Conservation (phyloP, 2,329 filamentous ascomycete genomes). For the Aspergillus floridensis region DNA sequence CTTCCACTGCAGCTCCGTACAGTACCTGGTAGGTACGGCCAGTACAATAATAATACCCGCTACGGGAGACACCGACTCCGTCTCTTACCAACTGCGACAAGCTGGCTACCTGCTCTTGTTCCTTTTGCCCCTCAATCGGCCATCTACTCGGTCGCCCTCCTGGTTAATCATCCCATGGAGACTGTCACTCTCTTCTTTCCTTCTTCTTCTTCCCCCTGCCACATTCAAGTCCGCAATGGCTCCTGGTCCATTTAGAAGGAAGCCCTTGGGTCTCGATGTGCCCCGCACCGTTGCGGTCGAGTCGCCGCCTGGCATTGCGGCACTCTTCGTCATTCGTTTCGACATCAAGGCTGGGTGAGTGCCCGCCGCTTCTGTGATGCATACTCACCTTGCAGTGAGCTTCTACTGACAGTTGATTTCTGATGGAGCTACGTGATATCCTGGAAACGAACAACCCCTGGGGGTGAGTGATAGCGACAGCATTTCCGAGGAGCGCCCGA, state of each 20-base stretch:
- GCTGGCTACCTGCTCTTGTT: neutral
- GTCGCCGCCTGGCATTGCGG: constrained; percentile 58
- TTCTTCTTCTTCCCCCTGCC: neutral
- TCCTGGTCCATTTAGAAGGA: constrained; percentile 28
- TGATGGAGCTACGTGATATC: constrained; percentile 68
- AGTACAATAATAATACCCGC: too few species aligned
- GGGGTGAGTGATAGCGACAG: constrained; percentile 50
- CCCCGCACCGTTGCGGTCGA: constrained; percentile 32
- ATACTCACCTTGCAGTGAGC: neutral
- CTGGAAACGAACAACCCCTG: constrained; percentile 74
- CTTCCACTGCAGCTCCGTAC: neutral
- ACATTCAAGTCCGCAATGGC: constrained; percentile 26
- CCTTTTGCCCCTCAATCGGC: neutral
- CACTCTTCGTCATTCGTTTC: constrained; percentile 85
- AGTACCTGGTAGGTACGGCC: too few species aligned
- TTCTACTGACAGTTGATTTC: neutral
- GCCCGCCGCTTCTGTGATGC: neutral
- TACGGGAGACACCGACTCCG: neutral
- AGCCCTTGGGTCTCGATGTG: constrained; percentile 35
- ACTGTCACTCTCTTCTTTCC: constrained; percentile 3
- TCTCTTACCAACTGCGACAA: neutral
- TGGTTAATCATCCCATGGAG: constrained; percentile 24
- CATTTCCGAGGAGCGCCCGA: constrained; percentile 3
- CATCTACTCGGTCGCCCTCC: neutral
- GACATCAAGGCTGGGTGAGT: constrained; percentile 83